A percentile compares a stretch with the other conserved stretches of the same genome.
Conservation (phyloP, 2,329 filamentous ascomycete genomes). For the Aspergillus vadensis region DNA sequence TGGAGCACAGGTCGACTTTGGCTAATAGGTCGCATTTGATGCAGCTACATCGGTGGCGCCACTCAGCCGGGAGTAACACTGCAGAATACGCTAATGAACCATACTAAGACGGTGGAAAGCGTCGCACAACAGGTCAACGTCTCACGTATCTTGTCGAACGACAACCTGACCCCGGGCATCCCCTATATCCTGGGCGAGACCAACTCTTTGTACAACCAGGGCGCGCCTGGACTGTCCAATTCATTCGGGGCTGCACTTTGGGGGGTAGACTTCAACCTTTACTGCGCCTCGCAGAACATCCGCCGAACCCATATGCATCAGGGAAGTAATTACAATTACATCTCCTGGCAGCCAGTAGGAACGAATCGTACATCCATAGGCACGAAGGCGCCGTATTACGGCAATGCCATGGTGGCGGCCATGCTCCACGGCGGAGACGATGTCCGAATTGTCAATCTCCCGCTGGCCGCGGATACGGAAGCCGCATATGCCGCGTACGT, state of each 20-base stretch:
- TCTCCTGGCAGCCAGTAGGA: conserved; percentile 61
- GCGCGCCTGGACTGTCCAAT: conserved; percentile 63
- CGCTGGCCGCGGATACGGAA: conserved; percentile 45
- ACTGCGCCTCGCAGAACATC: conserved; percentile 58
- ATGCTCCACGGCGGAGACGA: conserved; percentile 51
- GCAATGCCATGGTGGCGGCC: conserved; percentile 60
- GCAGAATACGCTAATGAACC: conserved; percentile 65
- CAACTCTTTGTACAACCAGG: conserved; percentile 65
- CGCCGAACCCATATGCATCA: conserved; percentile 64
- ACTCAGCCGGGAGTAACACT: conserved; percentile 63
- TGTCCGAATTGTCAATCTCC: conserved; percentile 54
- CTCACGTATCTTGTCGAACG: conserved; percentile 45
- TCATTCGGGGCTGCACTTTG: conserved; percentile 67
- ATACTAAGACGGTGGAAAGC: conserved; percentile 51
- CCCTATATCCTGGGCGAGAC: conserved; percentile 63
- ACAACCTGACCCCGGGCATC: conserved; percentile 35
- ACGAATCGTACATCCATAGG: conserved; percentile 55
- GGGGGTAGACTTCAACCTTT: conserved; percentile 64
- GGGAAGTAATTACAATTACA: conserved; percentile 65
- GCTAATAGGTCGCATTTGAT: conserved; percentile 44
- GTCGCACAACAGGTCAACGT: conserved; percentile 39
- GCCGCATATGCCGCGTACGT: conserved; percentile 50
- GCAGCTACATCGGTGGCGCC: conserved; percentile 64
- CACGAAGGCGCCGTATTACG: conserved; percentile 67
- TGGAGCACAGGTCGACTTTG: not conserved